Conservation (phyloP, 202 grass and related monocot species). For the Zoysia matrella region DNA sequence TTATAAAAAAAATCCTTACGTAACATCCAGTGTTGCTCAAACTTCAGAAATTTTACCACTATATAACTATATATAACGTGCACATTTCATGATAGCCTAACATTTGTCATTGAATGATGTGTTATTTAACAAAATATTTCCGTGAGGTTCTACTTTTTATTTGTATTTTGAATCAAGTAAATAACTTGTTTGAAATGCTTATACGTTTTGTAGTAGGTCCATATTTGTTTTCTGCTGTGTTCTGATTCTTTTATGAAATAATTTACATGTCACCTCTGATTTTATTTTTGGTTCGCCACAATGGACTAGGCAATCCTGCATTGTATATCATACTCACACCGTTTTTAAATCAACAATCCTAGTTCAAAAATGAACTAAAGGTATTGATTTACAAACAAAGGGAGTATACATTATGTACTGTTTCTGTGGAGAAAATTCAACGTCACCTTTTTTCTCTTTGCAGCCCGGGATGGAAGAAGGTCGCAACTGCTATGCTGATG, state of each 20-base stretch:
- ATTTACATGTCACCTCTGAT: background rate
- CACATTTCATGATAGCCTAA: too few relatives aligned
- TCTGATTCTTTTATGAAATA: background rate
- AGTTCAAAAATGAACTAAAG: too few relatives aligned
- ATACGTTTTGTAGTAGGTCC: background rate
- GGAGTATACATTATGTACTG: background rate
- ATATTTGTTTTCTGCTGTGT: background rate
- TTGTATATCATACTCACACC: background rate
- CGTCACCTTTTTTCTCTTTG: constrained; percentile 11
- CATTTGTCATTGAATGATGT: too few relatives aligned
- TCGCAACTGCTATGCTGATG: constrained; percentile 76
- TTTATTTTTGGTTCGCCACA: constrained; percentile 5
- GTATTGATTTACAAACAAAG: too few relatives aligned
- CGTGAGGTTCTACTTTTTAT: too few relatives aligned
- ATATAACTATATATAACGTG: too few relatives aligned
- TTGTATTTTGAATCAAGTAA: too few relatives aligned
- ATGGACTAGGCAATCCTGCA: background rate
- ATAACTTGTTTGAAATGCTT: too few relatives aligned
- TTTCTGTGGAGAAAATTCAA: constrained; percentile 9
- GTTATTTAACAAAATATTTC: too few relatives aligned
- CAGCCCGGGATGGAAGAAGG: constrained; percentile 79
- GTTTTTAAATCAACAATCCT: too few relatives aligned
- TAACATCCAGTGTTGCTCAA: background rate
- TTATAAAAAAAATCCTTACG: background rate
- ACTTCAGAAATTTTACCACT: background rate